Conservation (phyloP, 2,329 filamentous ascomycete species). For the Lasiodiplodia sp. region DNA sequence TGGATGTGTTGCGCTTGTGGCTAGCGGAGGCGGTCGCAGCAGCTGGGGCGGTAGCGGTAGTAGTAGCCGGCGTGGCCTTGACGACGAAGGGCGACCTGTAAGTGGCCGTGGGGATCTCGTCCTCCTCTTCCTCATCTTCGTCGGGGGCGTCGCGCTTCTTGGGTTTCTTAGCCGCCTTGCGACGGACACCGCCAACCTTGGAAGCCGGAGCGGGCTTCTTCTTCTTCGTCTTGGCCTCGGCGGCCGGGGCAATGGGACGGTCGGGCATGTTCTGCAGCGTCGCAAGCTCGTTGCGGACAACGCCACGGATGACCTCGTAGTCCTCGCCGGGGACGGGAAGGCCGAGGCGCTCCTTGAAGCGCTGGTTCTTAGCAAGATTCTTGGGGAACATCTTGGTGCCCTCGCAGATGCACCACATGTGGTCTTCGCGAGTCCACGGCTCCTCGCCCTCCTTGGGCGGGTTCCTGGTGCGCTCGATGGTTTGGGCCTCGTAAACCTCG, state of each 20-base stretch:
- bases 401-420: constrained; percentile 23
- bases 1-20: background rate
- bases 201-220: background rate
- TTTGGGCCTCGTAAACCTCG: constrained; percentile 3
- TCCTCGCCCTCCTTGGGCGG: background rate
- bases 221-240: background rate
- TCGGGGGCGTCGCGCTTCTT: background rate
- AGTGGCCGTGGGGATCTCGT: background rate
- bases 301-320: constrained; percentile 7
- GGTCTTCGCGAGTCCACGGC: constrained; percentile 17
- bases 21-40: background rate
- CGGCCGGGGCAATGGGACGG: background rate
- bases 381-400: constrained; percentile 22
- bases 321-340: background rate
- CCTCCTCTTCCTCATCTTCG: background rate
- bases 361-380: constrained; percentile 13
- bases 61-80: no score
- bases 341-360: constrained; percentile 14
- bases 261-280: background rate
- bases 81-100: background rate
- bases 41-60: no score
- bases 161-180: background rate
- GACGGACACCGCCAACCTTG: background rate
- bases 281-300: background rate
- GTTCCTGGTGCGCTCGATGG: background rate